Percentiles rank a stretch among this genome's conserved stretches.
Evolutionary conservation across 164 flowering plant species (phyloP).

Genomic region (Pachysandra terminalis): DNA sequence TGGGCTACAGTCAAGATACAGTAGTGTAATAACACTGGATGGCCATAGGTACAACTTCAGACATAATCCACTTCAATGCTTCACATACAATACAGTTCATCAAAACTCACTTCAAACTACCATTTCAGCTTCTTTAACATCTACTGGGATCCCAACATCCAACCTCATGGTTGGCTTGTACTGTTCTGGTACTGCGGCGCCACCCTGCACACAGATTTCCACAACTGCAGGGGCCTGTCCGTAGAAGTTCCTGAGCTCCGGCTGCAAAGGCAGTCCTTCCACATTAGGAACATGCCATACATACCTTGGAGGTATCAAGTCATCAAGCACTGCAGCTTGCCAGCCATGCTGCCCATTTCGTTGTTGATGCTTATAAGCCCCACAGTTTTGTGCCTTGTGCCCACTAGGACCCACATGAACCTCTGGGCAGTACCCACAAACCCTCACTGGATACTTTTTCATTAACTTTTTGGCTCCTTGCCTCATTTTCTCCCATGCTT

Average conservation of each 20-base stretch:
- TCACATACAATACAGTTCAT: background rate
- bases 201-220: conserved; percentile 92
- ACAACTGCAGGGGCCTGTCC: conserved; percentile 97
- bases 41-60: background rate
- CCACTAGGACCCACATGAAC: conserved; percentile 86
- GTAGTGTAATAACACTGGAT: too few relatives aligned
- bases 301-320: conserved; percentile 84
- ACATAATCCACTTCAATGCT: background rate
- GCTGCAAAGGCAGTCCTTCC: conserved; percentile 48
- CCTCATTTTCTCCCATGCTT: conserved; percentile 83
- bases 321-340: conserved; percentile 85
- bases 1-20: too few relatives aligned
- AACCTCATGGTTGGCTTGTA: conserved; percentile 90
- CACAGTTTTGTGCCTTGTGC: conserved; percentile 95
- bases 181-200: conserved; percentile 77
- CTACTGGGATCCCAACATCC: conserved; percentile 80
- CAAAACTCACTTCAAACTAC: conserved; percentile 48
- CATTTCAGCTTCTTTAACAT: conserved; percentile 81
- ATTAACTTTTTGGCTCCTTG: conserved; percentile 73
- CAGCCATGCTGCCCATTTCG: conserved; percentile 99
- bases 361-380: conserved; percentile 92
- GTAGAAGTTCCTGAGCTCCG: conserved; percentile 77
- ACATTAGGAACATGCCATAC: conserved; percentile 97
- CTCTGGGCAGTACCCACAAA: conserved; percentile 97
- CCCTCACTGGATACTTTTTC: conserved; percentile 79